phyloP scores from a whole-genome alignment of 805 yeast genomes.

The Kurtzmaniella cleridarum region DNA sequence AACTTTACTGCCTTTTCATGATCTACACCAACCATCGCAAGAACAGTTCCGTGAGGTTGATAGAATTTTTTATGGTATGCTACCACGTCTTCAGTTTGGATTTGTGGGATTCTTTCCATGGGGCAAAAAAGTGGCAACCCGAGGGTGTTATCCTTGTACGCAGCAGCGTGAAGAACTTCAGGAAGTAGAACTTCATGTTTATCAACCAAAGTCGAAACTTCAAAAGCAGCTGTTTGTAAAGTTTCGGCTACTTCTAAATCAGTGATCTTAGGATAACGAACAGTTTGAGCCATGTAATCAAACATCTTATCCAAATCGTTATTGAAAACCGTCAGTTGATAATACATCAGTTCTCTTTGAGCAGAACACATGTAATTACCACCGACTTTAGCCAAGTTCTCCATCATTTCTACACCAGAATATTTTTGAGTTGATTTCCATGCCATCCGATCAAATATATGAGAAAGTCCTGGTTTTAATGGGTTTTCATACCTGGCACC shows the following conservation, averaged over 20 bases:
- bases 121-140: conserved; percentile 89
- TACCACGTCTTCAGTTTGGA: conserved; percentile 48
- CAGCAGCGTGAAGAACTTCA: conserved; percentile 82
- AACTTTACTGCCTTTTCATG: conserved; percentile 63
- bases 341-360: conserved; percentile 84
- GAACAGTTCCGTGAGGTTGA: conserved; percentile 75
- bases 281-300: conserved; percentile 69
- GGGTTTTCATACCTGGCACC: conserved; percentile 80
- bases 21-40: conserved; percentile 82
- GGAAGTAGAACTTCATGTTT: conserved; percentile 85
- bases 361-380: conserved; percentile 94
- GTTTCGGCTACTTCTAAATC: conserved; percentile 72
- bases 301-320: conserved; percentile 78
- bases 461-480: conserved; percentile 65
- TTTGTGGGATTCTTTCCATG: conserved; percentile 51
- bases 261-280: conserved; percentile 61
- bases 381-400: conserved; percentile 71
- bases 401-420: conserved; percentile 66
- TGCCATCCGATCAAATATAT: conserved; percentile 79
- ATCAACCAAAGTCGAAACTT: conserved; percentile 72
- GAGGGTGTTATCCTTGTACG: conserved; percentile 64
- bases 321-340: conserved; percentile 93
- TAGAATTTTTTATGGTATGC: conserved; percentile 62
- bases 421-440: conserved; percentile 63
- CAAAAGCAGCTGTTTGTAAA: conserved; percentile 68